Evolutionary conservation across 805 yeast species (phyloP), one percentile per base, ranked within the genome.

Genomic region (Schwanniomyces pseudopolymorphus): DNA sequence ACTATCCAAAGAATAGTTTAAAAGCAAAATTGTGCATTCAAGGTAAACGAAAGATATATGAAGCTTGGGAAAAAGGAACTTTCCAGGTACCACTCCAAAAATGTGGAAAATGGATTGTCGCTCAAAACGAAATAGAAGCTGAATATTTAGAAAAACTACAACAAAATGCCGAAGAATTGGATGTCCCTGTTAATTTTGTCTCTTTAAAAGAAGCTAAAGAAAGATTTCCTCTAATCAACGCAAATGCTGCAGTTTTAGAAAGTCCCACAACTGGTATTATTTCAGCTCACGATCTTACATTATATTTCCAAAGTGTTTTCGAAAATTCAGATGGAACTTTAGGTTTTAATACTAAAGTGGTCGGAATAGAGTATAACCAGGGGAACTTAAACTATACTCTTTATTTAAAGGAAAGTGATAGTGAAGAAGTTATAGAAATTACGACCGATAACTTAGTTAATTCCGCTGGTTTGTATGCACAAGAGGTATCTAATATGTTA

Each of bases 81-180:
- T 64, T 69, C 27, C 61, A 57, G 17, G 83, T 87, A 3, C 81
- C 80, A n/a, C 63, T 83, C 57, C 55, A 65, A 27, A 69, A 75
- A 39, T 86, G 95, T 66, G 97, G 94, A 16, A 84, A 90, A 61
- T 87, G 96, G 90, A 67, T 90, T 3, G 90, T 90, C 13, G 96
- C 97, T 0, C 96, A 89, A 60, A 74, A 74, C 41, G 89, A 81
- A 19, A 50, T 50, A 0, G 91, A 90, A 57, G 73, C 69, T 33
- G 81, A 81, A 22, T 81, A 79, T 56, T 69, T 90, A 36, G 77
- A 80, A 35, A 62, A 67, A 20, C 57, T 90, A 50, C 75, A 78
- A 53, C 64, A 64, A 8, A 78, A 77, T 42, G 78, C 89, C 4
- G 59, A 65, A 3, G 61, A 60, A 2, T 61, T 86, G 9, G 82